Base-by-base conservation (phyloP, 257 asterid genomes). In the Craterostigma plantagineum region DNA sequence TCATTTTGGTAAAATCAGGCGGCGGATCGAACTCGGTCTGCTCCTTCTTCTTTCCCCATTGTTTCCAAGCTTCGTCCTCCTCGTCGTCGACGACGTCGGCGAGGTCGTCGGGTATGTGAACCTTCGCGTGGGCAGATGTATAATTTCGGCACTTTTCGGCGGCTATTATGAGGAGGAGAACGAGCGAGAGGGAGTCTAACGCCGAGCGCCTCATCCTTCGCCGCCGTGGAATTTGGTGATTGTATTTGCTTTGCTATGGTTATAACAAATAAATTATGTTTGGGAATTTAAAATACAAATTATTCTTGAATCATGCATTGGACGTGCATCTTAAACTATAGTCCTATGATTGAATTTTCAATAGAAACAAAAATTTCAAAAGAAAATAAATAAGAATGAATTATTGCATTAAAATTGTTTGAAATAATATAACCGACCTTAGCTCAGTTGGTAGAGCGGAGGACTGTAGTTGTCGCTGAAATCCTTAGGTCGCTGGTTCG, bases 401-500 rank as follows among this genome's bases (percentile, higher is more conserved):
- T n/a, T n/a, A n/a, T n/a, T n/a, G n/a, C n/a, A n/a, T n/a, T n/a
- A n/a, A n/a, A n/a, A n/a, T n/a, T n/a, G n/a, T n/a, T n/a, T n/a
- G n/a, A n/a, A n/a, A n/a, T n/a, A n/a, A n/a, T n/a, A n/a, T n/a
- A 42, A 10, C 49, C 55, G 49, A 52, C 57, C 57, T 52, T 52
- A 52, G 57, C 57, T 52, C 57, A 52, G 49, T 52, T 52, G 57
- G 57, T 33, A 52, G 57, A 52, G 56, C 56, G 56, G 57, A 52
- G 49, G 57, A 52, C 57, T 52, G 49, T 52, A 52, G 57, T 30
- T 1, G 17, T 39, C 6, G 4, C 8, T 2, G 60, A 6, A 11
- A 69, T 77, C 84, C 84, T 77, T 76, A 79, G 85, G 90, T 76
- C 81, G 67, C 91, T 80, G 91, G 86, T 81, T 81, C 93, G 81